Conservation (phyloP, 768 basidiomycete genomes). For the Amanita rubescens region DNA sequence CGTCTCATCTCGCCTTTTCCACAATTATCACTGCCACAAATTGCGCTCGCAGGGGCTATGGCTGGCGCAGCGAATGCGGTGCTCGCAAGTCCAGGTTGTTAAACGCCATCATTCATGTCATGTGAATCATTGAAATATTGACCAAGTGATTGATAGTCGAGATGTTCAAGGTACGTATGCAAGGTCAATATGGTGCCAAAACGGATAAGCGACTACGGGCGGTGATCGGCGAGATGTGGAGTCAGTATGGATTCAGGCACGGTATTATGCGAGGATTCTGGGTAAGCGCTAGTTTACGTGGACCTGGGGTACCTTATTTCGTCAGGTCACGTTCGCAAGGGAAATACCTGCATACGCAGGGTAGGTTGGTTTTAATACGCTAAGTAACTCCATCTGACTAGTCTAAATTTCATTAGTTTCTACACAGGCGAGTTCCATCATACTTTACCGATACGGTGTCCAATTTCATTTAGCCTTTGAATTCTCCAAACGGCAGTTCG, state of each 20-base stretch:
- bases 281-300: conserved; percentile 29
- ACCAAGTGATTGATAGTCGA: conserved; percentile 48
- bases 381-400: neutral
- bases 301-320: neutral
- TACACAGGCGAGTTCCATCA: conserved; percentile 43
- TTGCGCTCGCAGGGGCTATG: conserved; percentile 81
- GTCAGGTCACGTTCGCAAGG: conserved; percentile 78
- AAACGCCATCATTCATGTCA: neutral
- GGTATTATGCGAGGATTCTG: conserved; percentile 98
- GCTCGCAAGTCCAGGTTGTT: conserved; percentile 79
- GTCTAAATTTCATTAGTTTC: conserved; percentile 36
- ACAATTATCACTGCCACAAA: conserved; percentile 71
- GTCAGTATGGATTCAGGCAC: conserved; percentile 72
- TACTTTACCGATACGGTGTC: neutral
- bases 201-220: conserved; percentile 71
- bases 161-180: conserved; percentile 99
- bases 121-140: neutral
- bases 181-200: conserved; percentile 83
- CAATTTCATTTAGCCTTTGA: conserved; percentile 63
- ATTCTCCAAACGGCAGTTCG: conserved; percentile 76
- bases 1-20: conserved; percentile 86
- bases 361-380: conserved; percentile 28
- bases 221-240: conserved; percentile 80
- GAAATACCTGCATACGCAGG: conserved; percentile 98
- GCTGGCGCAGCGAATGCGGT: conserved; percentile 89